These are phyloP conservation scores for Orbilia brochopaga DNA, from an alignment of 2,329 filamentous ascomycete species.

Conservation along the genomic window DNA sequence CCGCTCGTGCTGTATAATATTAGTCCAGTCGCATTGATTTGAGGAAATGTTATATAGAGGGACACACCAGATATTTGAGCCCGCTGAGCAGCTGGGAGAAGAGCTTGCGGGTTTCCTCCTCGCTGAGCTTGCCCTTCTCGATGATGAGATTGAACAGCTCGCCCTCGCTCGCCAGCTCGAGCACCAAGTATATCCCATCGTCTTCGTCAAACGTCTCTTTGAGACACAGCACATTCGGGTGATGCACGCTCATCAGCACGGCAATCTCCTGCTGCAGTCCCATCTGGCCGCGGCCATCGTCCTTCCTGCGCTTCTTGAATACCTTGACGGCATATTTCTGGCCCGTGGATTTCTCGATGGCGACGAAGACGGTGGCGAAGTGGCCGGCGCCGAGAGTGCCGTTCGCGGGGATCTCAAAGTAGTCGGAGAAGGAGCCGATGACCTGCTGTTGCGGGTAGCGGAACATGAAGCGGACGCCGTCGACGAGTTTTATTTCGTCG, in stretches of 20 bases:
- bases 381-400: slow-evolving; percentile 86
- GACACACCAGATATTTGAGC: slow-evolving; percentile 84
- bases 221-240: slow-evolving; percentile 88
- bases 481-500: slow-evolving; percentile 86
- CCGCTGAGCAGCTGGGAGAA: slow-evolving; percentile 92
- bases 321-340: slow-evolving; percentile 89
- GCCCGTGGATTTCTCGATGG: slow-evolving; percentile 82
- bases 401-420: slow-evolving; percentile 77
- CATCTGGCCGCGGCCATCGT: slow-evolving; percentile 82
- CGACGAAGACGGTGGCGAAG: slow-evolving; percentile 91
- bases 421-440: slow-evolving; percentile 79
- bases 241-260: slow-evolving; percentile 94
- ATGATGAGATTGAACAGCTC: slow-evolving; percentile 97
- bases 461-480: slow-evolving; percentile 87
- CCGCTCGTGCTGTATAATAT: slow-evolving; percentile 76
- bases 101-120: slow-evolving; percentile 81
- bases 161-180: slow-evolving; percentile 89
- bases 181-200: slow-evolving; percentile 85
- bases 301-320: slow-evolving; percentile 85
- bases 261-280: slow-evolving; percentile 94
- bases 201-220: slow-evolving; percentile 94
- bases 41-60: slow-evolving; percentile 57
- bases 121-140: slow-evolving; percentile 83
- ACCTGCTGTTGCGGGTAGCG: slow-evolving; percentile 78
- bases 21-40: slow-evolving; percentile 18